phyloP scores from a whole-genome alignment of 805 yeast species.

The Pichia pseudocactophila region DNA sequence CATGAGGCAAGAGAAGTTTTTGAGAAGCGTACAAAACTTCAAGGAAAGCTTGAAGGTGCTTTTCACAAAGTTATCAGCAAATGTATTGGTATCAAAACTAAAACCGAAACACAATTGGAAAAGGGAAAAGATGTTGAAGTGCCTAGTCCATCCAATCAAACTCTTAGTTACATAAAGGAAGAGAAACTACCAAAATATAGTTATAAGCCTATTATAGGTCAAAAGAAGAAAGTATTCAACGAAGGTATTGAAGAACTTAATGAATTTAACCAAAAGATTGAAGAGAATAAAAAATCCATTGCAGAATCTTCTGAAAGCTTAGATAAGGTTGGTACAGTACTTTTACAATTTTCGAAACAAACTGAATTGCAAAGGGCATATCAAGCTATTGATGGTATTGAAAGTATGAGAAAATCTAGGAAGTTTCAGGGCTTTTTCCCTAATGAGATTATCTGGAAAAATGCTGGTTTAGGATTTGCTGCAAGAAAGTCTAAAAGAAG shows the following conservation, averaged over 20 bases:
- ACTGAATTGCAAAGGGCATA: conserved; percentile 82
- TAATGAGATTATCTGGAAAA: conserved; percentile 78
- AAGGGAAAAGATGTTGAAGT: conserved; percentile 38
- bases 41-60: conserved; percentile 56
- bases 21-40: conserved; percentile 55
- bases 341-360: conserved; percentile 75
- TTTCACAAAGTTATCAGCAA: conserved; percentile 51
- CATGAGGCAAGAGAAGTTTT: conserved; percentile 45
- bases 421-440: conserved; percentile 62
- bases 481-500: conserved; percentile 49
- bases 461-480: conserved; percentile 48
- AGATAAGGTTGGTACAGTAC: conserved; percentile 57
- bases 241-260: conserved; percentile 61
- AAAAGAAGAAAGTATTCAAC: conserved; percentile 78
- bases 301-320: conserved; percentile 35
- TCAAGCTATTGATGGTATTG: conserved; percentile 62
- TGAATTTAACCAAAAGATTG: conserved; percentile 60
- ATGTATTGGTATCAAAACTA: conserved; percentile 46
- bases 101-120: conserved; percentile 36
- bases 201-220: conserved; percentile 60
- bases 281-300: conserved; percentile 39
- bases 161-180: conserved; percentile 51
- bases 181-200: conserved; percentile 82
- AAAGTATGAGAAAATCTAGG: conserved; percentile 36
- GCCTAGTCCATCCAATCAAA: conserved; percentile 49